Percentiles rank a stretch among this genome's conserved stretches.
Evolutionary conservation across 768 basidiomycete species (phyloP).

Genomic region (Suillus subaureus): DNA sequence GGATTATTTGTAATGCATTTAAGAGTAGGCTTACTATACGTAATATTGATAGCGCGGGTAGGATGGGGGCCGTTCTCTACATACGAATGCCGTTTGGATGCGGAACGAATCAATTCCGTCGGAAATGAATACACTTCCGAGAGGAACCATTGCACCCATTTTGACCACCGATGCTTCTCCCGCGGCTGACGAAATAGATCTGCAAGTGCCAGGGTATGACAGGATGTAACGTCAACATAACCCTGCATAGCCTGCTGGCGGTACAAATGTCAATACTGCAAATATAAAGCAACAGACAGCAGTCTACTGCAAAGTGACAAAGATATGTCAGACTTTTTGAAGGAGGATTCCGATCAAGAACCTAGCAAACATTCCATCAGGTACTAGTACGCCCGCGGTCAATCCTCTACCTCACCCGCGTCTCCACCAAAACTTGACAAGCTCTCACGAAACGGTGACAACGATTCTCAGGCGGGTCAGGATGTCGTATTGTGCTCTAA

Average conservation of each 20-base stretch:
- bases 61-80: not conserved
- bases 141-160: not conserved
- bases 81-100: not conserved
- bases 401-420: not conserved
- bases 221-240: not conserved
- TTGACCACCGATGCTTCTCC: not conserved
- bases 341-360: not conserved
- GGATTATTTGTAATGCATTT: not conserved
- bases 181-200: not conserved
- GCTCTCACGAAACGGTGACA: not conserved
- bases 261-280: not conserved
- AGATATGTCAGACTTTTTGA: not conserved
- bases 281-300: not conserved
- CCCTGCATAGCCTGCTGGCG: not conserved
- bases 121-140: not conserved
- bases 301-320: not conserved
- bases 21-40: not conserved
- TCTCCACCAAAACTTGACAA: not conserved
- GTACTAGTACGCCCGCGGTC: constrained; percentile 1
- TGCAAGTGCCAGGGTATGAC: not conserved
- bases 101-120: not conserved
- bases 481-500: not conserved
- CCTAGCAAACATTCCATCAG: not conserved
- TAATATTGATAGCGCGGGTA: not conserved
- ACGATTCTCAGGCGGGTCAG: not conserved